Conservation (phyloP, 768 basidiomycete species). For the Ramaria sp. region DNA sequence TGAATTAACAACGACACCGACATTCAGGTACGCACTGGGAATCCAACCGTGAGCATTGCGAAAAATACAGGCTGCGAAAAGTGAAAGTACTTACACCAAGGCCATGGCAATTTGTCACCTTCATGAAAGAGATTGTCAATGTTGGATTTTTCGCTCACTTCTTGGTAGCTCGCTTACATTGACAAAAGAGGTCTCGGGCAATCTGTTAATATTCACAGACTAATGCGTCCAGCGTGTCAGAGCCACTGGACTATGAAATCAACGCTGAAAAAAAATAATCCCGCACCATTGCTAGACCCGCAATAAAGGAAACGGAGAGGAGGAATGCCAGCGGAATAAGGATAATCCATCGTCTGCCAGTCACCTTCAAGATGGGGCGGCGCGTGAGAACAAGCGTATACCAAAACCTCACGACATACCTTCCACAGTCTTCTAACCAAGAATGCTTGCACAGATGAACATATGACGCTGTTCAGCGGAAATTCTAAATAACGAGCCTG, state of each 20-base stretch:
- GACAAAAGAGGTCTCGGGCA: not conserved
- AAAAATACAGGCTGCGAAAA: not conserved
- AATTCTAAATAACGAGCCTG: not conserved
- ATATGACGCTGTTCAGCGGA: not conserved
- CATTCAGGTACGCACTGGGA: not conserved
- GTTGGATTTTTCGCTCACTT: no score
- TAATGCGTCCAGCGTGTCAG: not conserved
- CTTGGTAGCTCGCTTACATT: not conserved
- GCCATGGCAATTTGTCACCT: not conserved
- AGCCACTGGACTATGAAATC: not conserved
- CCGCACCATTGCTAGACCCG: not conserved
- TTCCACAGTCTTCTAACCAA: not conserved
- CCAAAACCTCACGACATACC: not conserved
- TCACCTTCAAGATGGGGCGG: not conserved
- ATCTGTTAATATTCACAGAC: not conserved
- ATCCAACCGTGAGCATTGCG: not conserved
- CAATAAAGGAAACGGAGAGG: not conserved
- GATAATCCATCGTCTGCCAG: not conserved
- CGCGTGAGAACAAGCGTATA: not conserved
- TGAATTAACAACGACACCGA: not conserved
- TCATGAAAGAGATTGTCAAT: not conserved
- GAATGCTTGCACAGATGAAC: not conserved
- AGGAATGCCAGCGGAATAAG: not conserved
- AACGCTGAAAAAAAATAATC: not conserved
- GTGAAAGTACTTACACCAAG: not conserved